Percentiles rank a stretch among this genome's conserved stretches.
phyloP scores from a whole-genome alignment of 305 asterid genomes.

The Fraxinus sp. region DNA sequence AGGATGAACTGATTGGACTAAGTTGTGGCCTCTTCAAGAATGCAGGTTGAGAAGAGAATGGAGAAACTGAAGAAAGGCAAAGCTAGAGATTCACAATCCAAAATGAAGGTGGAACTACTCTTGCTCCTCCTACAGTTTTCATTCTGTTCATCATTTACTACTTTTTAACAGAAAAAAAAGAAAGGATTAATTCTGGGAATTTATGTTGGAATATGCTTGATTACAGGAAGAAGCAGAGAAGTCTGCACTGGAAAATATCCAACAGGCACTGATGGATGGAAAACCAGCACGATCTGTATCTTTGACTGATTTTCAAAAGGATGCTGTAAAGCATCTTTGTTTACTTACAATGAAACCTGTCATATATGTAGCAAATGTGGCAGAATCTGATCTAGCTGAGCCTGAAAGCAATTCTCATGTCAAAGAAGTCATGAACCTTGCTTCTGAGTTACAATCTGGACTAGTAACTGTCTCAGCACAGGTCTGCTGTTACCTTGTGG shows the following conservation, averaged over 20 bases:
- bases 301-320: constrained; percentile 71
- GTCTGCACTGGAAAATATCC: constrained; percentile 77
- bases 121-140: constrained; percentile 18
- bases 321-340: constrained; percentile 81
- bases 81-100: constrained; percentile 76
- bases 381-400: constrained; percentile 88
- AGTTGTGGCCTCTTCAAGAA: constrained; percentile 47
- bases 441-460: constrained; percentile 85
- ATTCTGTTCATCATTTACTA: constrained; percentile 4
- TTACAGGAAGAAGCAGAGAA: constrained; percentile 96
- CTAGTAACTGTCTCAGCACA: constrained; percentile 89
- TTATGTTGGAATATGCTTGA: constrained; percentile 21
- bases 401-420: constrained; percentile 75
- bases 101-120: constrained; percentile 58
- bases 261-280: constrained; percentile 76
- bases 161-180: neutral
- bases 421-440: constrained; percentile 68
- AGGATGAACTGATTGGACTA: constrained; percentile 35
- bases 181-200: constrained; percentile 12
- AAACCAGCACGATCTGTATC: constrained; percentile 92
- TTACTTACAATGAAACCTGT: constrained; percentile 95
- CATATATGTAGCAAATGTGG: constrained; percentile 91
- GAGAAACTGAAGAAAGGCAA: constrained; percentile 90
- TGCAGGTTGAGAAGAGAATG: constrained; percentile 96
- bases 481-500: constrained; percentile 47